Base-by-base conservation (phyloP, 2,329 filamentous ascomycete species). In the Fusarium nanum region DNA sequence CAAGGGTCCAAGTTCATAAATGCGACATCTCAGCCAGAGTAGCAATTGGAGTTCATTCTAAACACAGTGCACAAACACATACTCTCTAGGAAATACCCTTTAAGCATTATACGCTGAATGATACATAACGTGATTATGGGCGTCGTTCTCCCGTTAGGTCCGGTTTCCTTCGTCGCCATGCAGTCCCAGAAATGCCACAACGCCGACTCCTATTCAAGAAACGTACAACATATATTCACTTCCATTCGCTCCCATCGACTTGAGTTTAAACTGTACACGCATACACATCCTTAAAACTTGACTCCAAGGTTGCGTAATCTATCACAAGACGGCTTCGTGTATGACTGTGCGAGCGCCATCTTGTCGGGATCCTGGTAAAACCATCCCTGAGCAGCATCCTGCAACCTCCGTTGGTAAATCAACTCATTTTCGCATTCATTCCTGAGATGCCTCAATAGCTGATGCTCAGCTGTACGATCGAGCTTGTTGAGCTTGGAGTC, bases 371-470 rank as follows among this genome's bases (percentile, higher is more conserved):
- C 93, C 58, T 90, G 88, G 79, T 89, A 94, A 76, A 97, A 93
- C 92, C 94, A 97, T 6, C 94, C 94, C 73, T 92, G 89, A 1
- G 94, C 94, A 49, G 93, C 91, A 69, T 97, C 89, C 67, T 90
- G 84, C 80, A 94, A 83, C 69, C 89, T 85, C 76, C 89, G 86
- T 79, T 91, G 87, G 54, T 87, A 83, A 49, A 86, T 81, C 67
- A 88, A 83, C 82, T 99, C 94, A 58, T 84, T 84, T 68, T 95
- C 91, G 81, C 96, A 99, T 76, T 91, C 86, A 60, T 85, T 83
- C 50, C 87, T 87, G 55, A 98, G 80, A 37, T 86, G 85, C 53
- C 88, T 85, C 42, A 97, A 83, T 69, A 92, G 93, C 41, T 88
- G 88, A 6, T 87, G 81, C 78, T 98, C 95, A 48, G 94, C 96